Percentiles rank a stretch among this genome's conserved stretches.
Evolutionary conservation across 1,139 yeast genomes (phyloP).

Genomic region (Wickerhamomyces sp.): DNA sequence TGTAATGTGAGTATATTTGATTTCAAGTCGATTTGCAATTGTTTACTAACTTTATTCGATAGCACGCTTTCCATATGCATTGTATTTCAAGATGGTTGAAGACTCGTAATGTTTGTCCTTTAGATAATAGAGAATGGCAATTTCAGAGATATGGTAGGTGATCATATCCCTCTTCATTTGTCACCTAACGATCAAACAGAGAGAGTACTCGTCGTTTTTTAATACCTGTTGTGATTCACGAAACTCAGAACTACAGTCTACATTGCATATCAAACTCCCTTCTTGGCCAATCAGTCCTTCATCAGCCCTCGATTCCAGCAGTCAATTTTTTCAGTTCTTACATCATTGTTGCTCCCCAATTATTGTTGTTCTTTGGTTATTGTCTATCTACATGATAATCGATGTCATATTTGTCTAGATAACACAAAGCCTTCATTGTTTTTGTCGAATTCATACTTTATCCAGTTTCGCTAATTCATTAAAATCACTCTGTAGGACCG

Average conservation of each 20-base stretch:
- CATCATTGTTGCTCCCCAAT: background rate
- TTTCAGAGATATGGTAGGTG: conserved; percentile 70
- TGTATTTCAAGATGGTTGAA: conserved; percentile 95
- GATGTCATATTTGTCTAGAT: too few relatives aligned
- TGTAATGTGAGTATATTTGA: conserved; percentile 50
- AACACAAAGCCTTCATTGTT: too few relatives aligned
- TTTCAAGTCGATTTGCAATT: background rate
- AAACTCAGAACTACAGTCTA: too few relatives aligned
- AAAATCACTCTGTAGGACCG: conserved; percentile 10
- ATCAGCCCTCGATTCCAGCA: background rate
- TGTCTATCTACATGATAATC: background rate
- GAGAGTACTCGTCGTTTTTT: background rate
- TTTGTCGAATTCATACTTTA: background rate
- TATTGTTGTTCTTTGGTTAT: too few relatives aligned
- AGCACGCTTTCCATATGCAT: conserved; percentile 88
- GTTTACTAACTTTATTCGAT: background rate
- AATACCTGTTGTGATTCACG: background rate
- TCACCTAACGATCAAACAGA: too few relatives aligned
- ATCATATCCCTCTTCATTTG: too few relatives aligned
- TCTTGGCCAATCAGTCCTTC: too few relatives aligned
- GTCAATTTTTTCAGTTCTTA: background rate
- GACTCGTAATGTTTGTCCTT: conserved; percentile 96
- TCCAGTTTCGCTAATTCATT: background rate
- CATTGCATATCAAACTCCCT: too few relatives aligned
- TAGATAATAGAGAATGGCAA: conserved; percentile 93